phyloP scores from a whole-genome alignment of 495 filamentous ascomycete species.

The Hypomontagnella submonticulosa region DNA sequence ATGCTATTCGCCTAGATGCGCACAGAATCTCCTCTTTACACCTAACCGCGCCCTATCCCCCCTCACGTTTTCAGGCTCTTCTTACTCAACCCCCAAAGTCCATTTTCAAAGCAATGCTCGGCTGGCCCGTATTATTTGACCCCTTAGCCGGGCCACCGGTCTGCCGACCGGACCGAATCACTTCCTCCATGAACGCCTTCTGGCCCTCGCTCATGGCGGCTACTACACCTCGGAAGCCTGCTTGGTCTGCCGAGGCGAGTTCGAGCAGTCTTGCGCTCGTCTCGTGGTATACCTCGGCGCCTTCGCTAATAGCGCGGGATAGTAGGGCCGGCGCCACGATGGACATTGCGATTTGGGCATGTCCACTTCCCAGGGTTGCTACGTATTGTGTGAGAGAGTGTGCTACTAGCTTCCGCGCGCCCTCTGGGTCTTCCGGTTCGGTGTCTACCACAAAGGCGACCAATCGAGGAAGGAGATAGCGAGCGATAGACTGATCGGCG shows the following conservation, averaged over 20 bases:
- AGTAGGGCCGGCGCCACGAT: slow-evolving; percentile 85
- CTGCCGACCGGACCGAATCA: slow-evolving; percentile 71
- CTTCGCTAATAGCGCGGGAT: slow-evolving; percentile 68
- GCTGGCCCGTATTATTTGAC: slow-evolving; percentile 66
- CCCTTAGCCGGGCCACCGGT: slow-evolving; percentile 49
- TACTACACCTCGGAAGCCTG: slow-evolving; percentile 79
- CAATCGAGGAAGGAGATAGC: slow-evolving; percentile 79
- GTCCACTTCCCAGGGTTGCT: slow-evolving; percentile 61
- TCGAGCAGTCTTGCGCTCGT: slow-evolving; percentile 82
- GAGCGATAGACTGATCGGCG: slow-evolving; percentile 77
- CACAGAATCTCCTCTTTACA: not conserved
- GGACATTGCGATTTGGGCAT: slow-evolving; percentile 69
- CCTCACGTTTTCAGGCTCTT: not conserved
- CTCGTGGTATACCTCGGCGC: slow-evolving; percentile 69
- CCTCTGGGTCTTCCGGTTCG: slow-evolving; percentile 76
- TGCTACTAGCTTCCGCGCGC: slow-evolving; percentile 71
- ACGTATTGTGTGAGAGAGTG: slow-evolving; percentile 80
- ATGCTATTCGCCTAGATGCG: not conserved
- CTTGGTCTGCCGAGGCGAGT: slow-evolving; percentile 78
- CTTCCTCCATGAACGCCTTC: slow-evolving; percentile 82
- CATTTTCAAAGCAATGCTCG: slow-evolving; percentile 94
- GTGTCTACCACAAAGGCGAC: slow-evolving; percentile 77
- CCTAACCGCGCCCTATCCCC: not conserved
- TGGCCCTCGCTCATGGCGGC: slow-evolving; percentile 74
- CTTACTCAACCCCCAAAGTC: slow-evolving; percentile 69